Conservation (phyloP, 768 basidiomycete genomes). For the Daedaleopsis sinensis region DNA sequence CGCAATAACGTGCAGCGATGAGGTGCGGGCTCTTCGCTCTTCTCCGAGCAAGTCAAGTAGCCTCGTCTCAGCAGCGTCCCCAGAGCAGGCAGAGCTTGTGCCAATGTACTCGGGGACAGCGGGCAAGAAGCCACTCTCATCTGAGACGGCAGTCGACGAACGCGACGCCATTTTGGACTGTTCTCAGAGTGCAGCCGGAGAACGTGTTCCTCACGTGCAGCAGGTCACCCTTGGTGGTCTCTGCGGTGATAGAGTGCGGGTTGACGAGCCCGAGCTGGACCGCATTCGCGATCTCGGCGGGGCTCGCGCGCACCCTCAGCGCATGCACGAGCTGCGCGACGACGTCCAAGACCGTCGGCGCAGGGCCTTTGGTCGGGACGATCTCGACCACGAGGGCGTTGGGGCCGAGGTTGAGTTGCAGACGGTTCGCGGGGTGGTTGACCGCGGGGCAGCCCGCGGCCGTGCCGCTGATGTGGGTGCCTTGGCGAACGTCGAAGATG, state of each 20-base stretch:
- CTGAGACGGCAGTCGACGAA: conserved; percentile 7
- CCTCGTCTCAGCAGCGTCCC: neutral
- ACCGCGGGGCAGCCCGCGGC: conserved; percentile 7
- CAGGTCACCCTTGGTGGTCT: neutral
- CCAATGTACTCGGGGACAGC: too few species aligned
- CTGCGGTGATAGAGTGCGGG: neutral
- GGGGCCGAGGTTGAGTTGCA: conserved; percentile 12
- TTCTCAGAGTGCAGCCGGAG: conserved; percentile 4
- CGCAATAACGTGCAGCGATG: neutral
- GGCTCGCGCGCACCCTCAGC: conserved; percentile 2
- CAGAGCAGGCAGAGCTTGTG: neutral
- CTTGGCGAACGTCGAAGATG: conserved; percentile 13
- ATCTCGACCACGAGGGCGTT: conserved; percentile 6
- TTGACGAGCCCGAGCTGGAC: neutral
- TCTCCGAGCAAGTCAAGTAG: neutral
- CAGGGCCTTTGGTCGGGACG: neutral
- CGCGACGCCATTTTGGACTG: conserved; percentile 6
- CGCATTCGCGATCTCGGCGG: neutral
- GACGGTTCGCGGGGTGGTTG: conserved; percentile 9
- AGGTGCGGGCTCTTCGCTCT: neutral
- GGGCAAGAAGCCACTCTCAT: too few species aligned
- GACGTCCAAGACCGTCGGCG: conserved; percentile 20
- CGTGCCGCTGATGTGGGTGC: neutral
- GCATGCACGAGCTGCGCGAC: conserved; percentile 6
- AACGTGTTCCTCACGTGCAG: conserved; percentile 1